Percentiles rank a stretch among this genome's conserved stretches.
Evolutionary conservation across 139 green algal genomes (phyloP).

Genomic region (Micractinium conductrix): DNA sequence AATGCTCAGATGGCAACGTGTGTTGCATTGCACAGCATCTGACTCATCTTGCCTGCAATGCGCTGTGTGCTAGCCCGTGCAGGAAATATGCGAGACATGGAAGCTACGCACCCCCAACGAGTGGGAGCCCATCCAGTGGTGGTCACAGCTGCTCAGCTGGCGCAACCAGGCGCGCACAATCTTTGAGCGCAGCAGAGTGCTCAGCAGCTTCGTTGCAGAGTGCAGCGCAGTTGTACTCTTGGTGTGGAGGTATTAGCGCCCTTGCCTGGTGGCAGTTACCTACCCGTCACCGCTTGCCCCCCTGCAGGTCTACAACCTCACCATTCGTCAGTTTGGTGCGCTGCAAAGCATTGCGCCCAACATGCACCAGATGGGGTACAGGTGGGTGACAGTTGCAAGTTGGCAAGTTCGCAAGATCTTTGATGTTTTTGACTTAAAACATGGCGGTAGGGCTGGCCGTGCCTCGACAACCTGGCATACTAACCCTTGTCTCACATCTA

Average conservation of each 20-base stretch:
- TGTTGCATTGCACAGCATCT: no score
- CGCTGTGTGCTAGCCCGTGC: constrained; percentile 13
- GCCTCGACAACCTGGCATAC: no score
- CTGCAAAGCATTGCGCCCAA: constrained; percentile 61
- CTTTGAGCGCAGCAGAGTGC: background rate
- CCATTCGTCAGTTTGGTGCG: constrained; percentile 88
- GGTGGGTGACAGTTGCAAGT: background rate
- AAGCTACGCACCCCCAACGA: constrained; percentile 93
- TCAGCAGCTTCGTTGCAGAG: no score
- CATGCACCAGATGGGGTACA: constrained; percentile 78
- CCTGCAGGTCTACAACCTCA: constrained; percentile 88
- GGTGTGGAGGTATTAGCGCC: no score
- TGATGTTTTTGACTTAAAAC: no score
- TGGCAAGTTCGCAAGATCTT: background rate
- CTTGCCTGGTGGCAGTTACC: no score
- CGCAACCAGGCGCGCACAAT: constrained; percentile 74
- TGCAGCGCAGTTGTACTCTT: no score
- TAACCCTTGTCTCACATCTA: no score
- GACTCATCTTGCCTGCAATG: no score
- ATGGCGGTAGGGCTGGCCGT: constrained; percentile 98
- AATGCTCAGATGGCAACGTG: no score
- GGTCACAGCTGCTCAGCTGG: constrained; percentile 95
- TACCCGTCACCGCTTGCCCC: no score
- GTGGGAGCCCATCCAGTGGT: constrained; percentile 91
- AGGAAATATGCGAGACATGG: constrained; percentile 95